phyloP scores from a whole-genome alignment of 2,329 filamentous ascomycete genomes.

The Botrytis sinoallii region DNA sequence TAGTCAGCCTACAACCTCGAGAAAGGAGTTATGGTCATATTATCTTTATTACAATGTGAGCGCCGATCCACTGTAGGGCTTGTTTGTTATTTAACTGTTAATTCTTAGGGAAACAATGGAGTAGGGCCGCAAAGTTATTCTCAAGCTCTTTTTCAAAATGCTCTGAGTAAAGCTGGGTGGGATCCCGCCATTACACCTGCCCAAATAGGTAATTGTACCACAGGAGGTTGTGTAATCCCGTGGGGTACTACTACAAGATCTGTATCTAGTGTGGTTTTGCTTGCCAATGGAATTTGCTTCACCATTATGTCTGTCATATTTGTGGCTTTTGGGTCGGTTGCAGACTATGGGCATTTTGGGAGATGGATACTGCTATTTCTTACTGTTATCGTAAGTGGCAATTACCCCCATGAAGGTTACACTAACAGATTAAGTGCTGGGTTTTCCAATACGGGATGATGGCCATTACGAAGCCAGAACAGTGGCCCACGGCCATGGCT shows the following conservation, averaged over 20 bases:
- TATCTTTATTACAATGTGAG: slow-evolving; percentile 44
- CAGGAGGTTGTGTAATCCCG: slow-evolving; percentile 40
- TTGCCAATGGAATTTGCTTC: slow-evolving; percentile 44
- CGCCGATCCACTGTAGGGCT: neutral
- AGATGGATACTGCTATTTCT: slow-evolving; percentile 42
- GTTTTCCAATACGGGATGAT: slow-evolving; percentile 43
- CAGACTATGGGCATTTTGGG: slow-evolving; percentile 44
- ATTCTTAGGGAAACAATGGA: slow-evolving; percentile 40
- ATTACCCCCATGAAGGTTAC: neutral
- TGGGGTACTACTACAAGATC: slow-evolving; percentile 41
- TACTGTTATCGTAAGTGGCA: slow-evolving; percentile 36
- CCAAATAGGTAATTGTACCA: slow-evolving; percentile 29
- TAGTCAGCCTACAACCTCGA: slow-evolving; percentile 42
- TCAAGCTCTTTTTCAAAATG: slow-evolving; percentile 43
- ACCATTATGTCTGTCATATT: slow-evolving; percentile 44
- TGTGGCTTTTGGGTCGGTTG: slow-evolving; percentile 42
- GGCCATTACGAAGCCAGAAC: slow-evolving; percentile 38
- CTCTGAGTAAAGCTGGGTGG: slow-evolving; percentile 40
- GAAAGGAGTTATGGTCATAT: slow-evolving; percentile 44
- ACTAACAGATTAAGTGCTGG: slow-evolving; percentile 37
- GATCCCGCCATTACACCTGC: slow-evolving; percentile 39
- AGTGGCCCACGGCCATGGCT: slow-evolving; percentile 43
- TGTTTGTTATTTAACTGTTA: neutral
- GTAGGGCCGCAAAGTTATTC: slow-evolving; percentile 43
- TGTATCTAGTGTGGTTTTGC: slow-evolving; percentile 41